Conservation (phyloP, 2,329 filamentous ascomycete genomes). For the Chrysoporthe puriensis region DNA sequence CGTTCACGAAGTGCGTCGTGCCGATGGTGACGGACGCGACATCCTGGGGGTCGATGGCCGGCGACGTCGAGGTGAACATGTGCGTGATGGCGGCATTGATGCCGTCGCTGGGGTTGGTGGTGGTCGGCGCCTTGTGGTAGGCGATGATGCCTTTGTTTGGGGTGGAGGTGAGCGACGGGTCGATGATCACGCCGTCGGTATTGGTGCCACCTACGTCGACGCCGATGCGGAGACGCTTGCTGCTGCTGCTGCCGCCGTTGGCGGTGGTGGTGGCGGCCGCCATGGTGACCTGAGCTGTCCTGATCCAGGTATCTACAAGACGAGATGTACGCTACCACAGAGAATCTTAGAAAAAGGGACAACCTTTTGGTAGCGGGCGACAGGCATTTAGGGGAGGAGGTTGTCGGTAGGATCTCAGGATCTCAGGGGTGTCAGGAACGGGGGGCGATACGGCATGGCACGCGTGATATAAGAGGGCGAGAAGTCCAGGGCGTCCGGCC, state of each 20-base stretch:
- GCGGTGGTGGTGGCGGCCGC: background rate
- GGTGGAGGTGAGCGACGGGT: constrained; percentile 31
- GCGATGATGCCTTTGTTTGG: constrained; percentile 38
- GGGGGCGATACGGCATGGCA: too few species aligned
- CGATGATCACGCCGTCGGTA: constrained; percentile 36
- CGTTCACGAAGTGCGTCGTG: constrained; percentile 34
- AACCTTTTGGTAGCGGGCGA: background rate
- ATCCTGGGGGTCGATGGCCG: constrained; percentile 13
- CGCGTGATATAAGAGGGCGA: background rate
- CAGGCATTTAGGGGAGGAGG: background rate
- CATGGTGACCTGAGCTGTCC: background rate
- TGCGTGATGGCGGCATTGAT: constrained; percentile 29
- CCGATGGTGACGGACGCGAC: constrained; percentile 31
- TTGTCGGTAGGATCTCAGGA: background rate
- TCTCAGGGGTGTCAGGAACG: background rate
- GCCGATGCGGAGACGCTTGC: constrained; percentile 19
- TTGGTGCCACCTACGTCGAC: constrained; percentile 27
- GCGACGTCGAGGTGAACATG: constrained; percentile 19
- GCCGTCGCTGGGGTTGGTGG: constrained; percentile 30
- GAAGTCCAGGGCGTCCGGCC: background rate
- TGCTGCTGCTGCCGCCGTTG: background rate
- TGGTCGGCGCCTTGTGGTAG: constrained; percentile 31
- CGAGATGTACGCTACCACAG: background rate
- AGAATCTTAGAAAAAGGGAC: too few species aligned
- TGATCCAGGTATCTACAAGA: background rate